Evolutionary conservation across 169 alveolate genomes (phyloP).

Genomic region (Eimeria praecox): DNA sequence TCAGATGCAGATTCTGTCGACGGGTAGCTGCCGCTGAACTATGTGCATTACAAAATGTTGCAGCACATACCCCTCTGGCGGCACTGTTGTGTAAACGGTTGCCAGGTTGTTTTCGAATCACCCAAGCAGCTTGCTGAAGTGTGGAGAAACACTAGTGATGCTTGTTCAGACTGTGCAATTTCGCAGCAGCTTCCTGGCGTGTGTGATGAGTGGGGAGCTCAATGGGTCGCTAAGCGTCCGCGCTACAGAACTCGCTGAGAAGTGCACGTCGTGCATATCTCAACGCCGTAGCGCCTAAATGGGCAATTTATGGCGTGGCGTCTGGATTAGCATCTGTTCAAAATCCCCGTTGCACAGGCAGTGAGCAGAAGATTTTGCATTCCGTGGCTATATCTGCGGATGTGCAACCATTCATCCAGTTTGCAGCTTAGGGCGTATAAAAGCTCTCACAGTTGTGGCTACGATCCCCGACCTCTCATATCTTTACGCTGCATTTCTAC

Average conservation of each 20-base stretch:
- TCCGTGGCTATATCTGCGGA: background rate
- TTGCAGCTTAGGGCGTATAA: background rate
- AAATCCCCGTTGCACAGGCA: background rate
- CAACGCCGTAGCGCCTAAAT: background rate
- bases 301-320: background rate
- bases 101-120: too few species aligned
- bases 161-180: background rate
- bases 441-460: background rate
- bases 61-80: background rate
- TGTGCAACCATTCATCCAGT: background rate
- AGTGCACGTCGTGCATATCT: background rate
- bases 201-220: background rate
- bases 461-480: background rate
- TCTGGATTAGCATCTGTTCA: background rate
- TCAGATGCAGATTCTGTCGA: background rate
- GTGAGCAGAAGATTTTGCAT: background rate
- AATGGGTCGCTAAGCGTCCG: background rate
- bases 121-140: too few species aligned
- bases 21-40: background rate
- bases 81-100: too few species aligned
- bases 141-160: too few species aligned
- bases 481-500: background rate
- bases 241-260: background rate
- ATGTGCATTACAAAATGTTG: background rate
- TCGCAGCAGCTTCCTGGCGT: background rate